Evolutionary conservation across 805 yeast species (phyloP).

Genomic region (Zygosaccharomyces lentus): DNA sequence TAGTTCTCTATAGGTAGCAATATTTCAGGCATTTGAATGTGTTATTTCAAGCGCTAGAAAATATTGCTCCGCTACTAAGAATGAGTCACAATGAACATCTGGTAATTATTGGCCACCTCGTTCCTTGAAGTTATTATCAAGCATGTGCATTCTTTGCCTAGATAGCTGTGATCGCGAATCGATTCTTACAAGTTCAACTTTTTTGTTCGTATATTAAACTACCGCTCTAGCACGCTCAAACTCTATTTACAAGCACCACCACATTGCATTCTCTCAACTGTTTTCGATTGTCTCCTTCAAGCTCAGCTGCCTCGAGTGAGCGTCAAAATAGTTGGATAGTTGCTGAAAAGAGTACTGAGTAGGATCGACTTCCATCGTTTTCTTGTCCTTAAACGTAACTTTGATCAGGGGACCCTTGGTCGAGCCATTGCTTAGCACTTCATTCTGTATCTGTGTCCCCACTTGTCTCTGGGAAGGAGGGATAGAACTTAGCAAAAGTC

Average conservation of each 20-base stretch:
- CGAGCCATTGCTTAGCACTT: slow-evolving; percentile 48
- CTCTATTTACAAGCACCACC: background rate
- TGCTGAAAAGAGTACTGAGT: slow-evolving; percentile 51
- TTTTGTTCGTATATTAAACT: background rate
- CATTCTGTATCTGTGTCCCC: slow-evolving; percentile 56
- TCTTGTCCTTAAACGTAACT: slow-evolving; percentile 80
- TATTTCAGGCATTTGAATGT: no score
- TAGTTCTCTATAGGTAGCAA: no score
- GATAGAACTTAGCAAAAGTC: slow-evolving; percentile 71
- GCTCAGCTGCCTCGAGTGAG: slow-evolving; percentile 75
- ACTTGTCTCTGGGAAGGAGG: slow-evolving; percentile 68
- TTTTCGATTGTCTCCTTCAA: slow-evolving; percentile 64
- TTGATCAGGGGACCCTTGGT: slow-evolving; percentile 55
- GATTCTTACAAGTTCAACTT: background rate
- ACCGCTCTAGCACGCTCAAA: background rate
- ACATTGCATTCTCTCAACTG: slow-evolving; percentile 13
- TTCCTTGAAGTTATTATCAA: no score
- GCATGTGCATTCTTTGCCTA: no score
- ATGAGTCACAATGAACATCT: no score
- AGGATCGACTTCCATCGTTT: slow-evolving; percentile 65
- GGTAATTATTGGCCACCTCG: no score
- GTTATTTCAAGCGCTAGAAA: no score
- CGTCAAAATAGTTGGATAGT: slow-evolving; percentile 61
- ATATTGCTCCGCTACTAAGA: no score
- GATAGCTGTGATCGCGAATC: no score